phyloP scores from a whole-genome alignment of 2,329 filamentous ascomycete species.

The Lecanosticta acicola region DNA sequence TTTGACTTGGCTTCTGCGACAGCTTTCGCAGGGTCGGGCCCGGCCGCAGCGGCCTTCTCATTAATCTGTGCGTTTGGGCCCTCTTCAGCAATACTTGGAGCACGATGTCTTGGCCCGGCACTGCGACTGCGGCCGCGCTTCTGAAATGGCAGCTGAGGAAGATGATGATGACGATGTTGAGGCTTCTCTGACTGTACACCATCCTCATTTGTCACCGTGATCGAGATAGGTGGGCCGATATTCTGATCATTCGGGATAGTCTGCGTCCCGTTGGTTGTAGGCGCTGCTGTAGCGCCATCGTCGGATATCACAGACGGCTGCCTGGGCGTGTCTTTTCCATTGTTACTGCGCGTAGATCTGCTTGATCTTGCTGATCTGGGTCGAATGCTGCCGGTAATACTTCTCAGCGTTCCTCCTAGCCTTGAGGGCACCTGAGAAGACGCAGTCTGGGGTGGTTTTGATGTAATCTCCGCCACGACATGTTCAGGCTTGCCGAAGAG shows the following conservation, averaged over 20 bases:
- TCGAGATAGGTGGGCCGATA: constrained; percentile 54
- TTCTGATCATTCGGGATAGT: constrained; percentile 16
- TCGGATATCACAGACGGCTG: constrained; percentile 16
- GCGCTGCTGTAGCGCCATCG: constrained; percentile 18
- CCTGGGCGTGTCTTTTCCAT: constrained; percentile 36
- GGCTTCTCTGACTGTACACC: constrained; percentile 32
- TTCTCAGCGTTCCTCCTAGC: constrained; percentile 38
- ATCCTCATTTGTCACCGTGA: constrained; percentile 68
- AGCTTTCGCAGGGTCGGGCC: constrained; percentile 3
- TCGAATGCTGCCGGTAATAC: constrained; percentile 66
- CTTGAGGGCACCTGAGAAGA: constrained; percentile 21
- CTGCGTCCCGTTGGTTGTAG: constrained; percentile 10
- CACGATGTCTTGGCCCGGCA: constrained; percentile 7
- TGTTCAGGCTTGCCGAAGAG: constrained; percentile 64
- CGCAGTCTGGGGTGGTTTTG: constrained; percentile 47
- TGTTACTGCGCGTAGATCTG: constrained; percentile 31
- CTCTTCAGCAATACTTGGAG: constrained; percentile 12
- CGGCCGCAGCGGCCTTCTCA: constrained; percentile 2
- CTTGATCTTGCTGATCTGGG: constrained; percentile 40
- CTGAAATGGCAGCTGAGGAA: constrained; percentile 33
- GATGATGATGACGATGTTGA: constrained; percentile 33
- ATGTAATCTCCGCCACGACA: constrained; percentile 5
- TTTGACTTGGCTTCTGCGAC: constrained; percentile 4
- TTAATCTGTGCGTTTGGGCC: constrained; percentile 14
- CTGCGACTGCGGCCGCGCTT: constrained; percentile 9